These are phyloP conservation scores for Penicillium alfredii DNA, from an alignment of 495 filamentous ascomycete genomes.

Conservation along the genomic window DNA sequence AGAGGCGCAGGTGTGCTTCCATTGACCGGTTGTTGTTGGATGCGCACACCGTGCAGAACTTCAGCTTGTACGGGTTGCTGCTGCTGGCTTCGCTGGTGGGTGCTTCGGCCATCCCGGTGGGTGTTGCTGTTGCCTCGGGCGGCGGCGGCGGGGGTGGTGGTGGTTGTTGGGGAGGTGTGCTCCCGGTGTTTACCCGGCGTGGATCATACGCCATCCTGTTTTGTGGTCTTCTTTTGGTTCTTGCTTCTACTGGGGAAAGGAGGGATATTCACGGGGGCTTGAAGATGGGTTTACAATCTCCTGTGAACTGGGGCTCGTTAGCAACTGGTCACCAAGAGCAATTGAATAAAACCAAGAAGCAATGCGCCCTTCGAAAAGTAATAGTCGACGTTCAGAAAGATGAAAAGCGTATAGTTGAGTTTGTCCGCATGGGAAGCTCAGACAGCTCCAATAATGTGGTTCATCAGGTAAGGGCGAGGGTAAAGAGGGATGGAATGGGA, in stretches of 20 bases:
- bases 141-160: constrained; percentile 27
- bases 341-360: constrained; percentile 1
- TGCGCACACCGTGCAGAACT: constrained; percentile 97
- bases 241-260: too few species aligned
- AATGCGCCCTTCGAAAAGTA: background rate
- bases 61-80: constrained; percentile 69
- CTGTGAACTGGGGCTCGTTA: constrained; percentile 29
- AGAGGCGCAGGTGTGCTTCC: constrained; percentile 92
- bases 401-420: constrained; percentile 47
- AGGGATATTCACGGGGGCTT: constrained; percentile 9
- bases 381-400: constrained; percentile 23
- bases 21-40: constrained; percentile 97
- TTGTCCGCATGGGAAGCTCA: constrained; percentile 57
- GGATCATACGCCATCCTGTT: constrained; percentile 54
- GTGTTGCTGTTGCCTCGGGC: constrained; percentile 46
- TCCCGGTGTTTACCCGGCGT: constrained; percentile 43
- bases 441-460: constrained; percentile 94
- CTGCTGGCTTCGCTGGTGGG: constrained; percentile 18
- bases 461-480: constrained; percentile 49
- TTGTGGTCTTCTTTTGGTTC: too few species aligned
- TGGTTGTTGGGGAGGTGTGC: constrained; percentile 35
- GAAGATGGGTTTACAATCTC: constrained; percentile 36
- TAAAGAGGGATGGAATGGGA: constrained; percentile 1
- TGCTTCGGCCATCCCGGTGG: constrained; percentile 21
- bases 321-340: constrained; percentile 13